Base-by-base conservation (phyloP, 2,329 filamentous ascomycete genomes). In the Diplodia scrobiculata region DNA sequence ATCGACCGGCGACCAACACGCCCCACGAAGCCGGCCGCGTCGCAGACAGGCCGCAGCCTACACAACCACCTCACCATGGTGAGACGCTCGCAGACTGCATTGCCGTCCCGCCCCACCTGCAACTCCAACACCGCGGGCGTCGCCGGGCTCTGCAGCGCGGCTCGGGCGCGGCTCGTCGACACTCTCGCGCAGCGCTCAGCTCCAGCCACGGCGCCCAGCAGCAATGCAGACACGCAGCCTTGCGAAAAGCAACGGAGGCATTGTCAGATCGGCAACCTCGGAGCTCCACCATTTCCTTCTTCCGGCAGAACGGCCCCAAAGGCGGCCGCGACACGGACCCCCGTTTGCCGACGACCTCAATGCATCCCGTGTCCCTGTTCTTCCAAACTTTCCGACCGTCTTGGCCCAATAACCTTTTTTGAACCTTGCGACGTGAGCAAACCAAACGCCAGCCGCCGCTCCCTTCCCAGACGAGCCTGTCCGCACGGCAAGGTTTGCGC, bases 371-470 rank as follows among this genome's bases (percentile, higher is more conserved):
- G 58, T 51, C 58, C 58, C 58, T 51, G 58, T 38, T 17, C 29
- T 2, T 10, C 29, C 58, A 62, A 62, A 62, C 58, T 62, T 62
- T 51, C 58, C 58, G 58, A 50, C 27, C 13, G 38, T 10, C 58
- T 62, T 62, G 58, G 58, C 45, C 50, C 34, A 62, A 50, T 62
- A 62, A 36, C 58, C 45, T 62, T 62, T 50, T 50, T 45, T 62
- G 58, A 47, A 62, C 58, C 45, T 50, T 62, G 58, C 58, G 29
- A 36, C 48, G 27, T 47, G 48, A n/a, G 58, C 58, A 62, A 62
- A 62, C 58, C 58, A 36, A 62, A 62, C 45, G 45, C 41, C 27
- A 29, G 19, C 29, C 11, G 58, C 29, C 29, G 45, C 45, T 50
- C 45, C 45, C 58, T 62, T 62, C 58, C 58, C 58, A 62, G 25